Evolutionary conservation across 2,329 filamentous ascomycete genomes (phyloP).

Genomic region (Cladobotryum mycophilum): DNA sequence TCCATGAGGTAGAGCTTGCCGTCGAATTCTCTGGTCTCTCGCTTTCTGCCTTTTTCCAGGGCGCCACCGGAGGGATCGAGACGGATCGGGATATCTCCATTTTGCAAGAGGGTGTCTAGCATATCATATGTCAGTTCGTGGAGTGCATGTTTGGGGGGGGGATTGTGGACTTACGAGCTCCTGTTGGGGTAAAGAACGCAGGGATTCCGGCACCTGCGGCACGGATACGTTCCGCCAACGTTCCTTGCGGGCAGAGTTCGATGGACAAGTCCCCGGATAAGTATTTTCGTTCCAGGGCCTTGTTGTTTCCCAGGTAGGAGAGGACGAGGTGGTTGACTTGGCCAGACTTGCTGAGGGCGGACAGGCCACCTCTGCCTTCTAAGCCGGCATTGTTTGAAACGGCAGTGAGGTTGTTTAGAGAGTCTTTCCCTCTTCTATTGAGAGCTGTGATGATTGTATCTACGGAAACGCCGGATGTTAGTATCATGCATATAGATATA

Average conservation of each 20-base stretch:
- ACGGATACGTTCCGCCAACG: conserved; percentile 64
- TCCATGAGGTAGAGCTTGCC: conserved; percentile 73
- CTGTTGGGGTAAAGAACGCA: conserved; percentile 75
- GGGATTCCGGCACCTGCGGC: conserved; percentile 72
- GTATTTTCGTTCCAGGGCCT: conserved; percentile 68
- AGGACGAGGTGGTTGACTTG: conserved; percentile 68
- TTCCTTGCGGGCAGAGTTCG: conserved; percentile 72
- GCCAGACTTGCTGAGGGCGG: conserved; percentile 60
- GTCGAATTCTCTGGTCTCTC: conserved; percentile 67
- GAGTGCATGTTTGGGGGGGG: too few relatives aligned
- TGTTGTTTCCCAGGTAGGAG: conserved; percentile 73
- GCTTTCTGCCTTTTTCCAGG: conserved; percentile 56
- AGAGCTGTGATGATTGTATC: conserved; percentile 69
- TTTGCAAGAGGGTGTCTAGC: conserved; percentile 57
- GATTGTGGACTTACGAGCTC: conserved; percentile 44
- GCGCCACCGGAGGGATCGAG: conserved; percentile 54
- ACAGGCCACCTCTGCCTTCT: conserved; percentile 61
- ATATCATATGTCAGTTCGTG: not conserved
- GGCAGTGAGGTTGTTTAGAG: conserved; percentile 63
- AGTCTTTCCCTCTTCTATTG: conserved; percentile 50
- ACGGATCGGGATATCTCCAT: conserved; percentile 60
- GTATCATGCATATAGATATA: not conserved
- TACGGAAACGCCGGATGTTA: conserved; percentile 19
- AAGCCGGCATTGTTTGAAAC: conserved; percentile 77
- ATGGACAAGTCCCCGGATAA: conserved; percentile 67